Conservation (phyloP, 768 basidiomycete genomes). For the Suillus paluster region DNA sequence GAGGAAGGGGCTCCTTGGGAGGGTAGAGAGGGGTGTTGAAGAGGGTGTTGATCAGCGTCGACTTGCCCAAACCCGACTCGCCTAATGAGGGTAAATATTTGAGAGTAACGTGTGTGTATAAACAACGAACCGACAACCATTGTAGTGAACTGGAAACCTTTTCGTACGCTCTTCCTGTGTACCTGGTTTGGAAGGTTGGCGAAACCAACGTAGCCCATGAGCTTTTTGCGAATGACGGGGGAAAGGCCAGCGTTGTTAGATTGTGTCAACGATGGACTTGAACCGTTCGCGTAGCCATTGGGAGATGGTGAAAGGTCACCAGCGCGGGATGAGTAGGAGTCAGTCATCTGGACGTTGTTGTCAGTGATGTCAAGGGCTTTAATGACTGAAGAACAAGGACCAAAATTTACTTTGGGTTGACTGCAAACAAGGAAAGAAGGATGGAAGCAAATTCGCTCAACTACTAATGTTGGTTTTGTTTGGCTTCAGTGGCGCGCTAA, state of each 20-base stretch:
- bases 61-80: slow-evolving; percentile 98
- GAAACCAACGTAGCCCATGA: slow-evolving; percentile 95
- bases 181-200: slow-evolving; percentile 99
- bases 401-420: slow-evolving; percentile 57
- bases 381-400: slow-evolving; percentile 25
- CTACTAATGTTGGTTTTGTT: slow-evolving; percentile 38
- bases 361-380: slow-evolving; percentile 25
- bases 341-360: slow-evolving; percentile 60
- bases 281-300: slow-evolving; percentile 65
- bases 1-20: slow-evolving; percentile 81
- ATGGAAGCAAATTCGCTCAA: slow-evolving; percentile 33
- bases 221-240: slow-evolving; percentile 78
- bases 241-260: slow-evolving; percentile 35
- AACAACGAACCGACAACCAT: slow-evolving; percentile 95
- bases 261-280: slow-evolving; percentile 60
- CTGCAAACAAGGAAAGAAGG: slow-evolving; percentile 53
- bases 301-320: slow-evolving; percentile 58
- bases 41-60: slow-evolving; percentile 97
- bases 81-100: slow-evolving; percentile 51
- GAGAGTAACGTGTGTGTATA: slow-evolving; percentile 23
- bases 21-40: slow-evolving; percentile 97
- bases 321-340: slow-evolving; percentile 75
- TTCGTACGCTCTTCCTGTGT: slow-evolving; percentile 96
- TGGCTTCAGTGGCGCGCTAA: slow-evolving; percentile 36
- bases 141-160: slow-evolving; percentile 97